Base-by-base conservation (phyloP, 768 basidiomycete species). In the Russula vinacea region DNA sequence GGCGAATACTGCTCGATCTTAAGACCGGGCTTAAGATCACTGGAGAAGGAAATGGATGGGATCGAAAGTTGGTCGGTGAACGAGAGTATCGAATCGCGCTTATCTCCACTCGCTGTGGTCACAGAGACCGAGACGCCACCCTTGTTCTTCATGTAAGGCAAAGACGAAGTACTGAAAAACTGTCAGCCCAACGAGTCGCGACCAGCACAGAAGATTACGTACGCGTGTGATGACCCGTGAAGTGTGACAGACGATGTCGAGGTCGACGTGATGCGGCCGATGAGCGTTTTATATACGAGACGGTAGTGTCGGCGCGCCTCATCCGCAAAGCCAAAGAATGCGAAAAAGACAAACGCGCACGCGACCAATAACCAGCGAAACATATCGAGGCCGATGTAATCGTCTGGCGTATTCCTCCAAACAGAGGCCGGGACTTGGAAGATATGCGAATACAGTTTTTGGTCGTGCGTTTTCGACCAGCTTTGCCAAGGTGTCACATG, bases 291-390 rank as follows among this genome's bases (percentile, higher is more conserved):
- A 58, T 69, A 71, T 1, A 64, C 69, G n/a, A 62, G 56, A 33
- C 60, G 57, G 67, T 83, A 82, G 58, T 79, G 75, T 39, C 63
- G 70, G 51, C 75, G 71, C 22, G 79, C 81, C 59, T 85, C 83
- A 50, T 75, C 71, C 3, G 82, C 80, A 60, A 84, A 82, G 0
- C 83, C 80, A 62, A 86, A 84, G 76, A 85, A 84, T 0, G 62
- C 71, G 63, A 84, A 77, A 69, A 84, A 81, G 7, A 81, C 17
- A 44, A 79, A 71, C 0, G 80, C 74, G 10, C 75, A 77, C 26
- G 73, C 22, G 17, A 78, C 72, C 2, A 69, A 65, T 0, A 70
- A 55, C 83, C 83, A 85, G 10, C 84, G 77, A 0, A 67, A 66
- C 7, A 74, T 53, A 64, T 82, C 77, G 17, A 80, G 1, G 0